Evolutionary conservation across 371 early-diverging fungal species (phyloP).

Genomic region (Mucor irregularis): DNA sequence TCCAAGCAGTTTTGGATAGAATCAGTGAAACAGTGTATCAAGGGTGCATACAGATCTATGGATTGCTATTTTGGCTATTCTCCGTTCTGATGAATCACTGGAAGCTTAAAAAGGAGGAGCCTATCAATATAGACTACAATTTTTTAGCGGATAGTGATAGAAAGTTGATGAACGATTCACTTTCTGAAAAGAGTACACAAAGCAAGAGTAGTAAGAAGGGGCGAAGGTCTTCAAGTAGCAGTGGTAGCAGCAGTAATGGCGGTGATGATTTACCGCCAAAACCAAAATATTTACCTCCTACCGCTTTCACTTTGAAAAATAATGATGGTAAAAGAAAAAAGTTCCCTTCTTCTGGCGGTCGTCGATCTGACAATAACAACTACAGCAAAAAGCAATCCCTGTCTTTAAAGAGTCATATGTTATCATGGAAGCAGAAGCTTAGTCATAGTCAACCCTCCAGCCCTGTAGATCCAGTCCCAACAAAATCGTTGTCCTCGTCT

Average conservation of each 20-base stretch:
- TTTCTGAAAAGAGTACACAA: not conserved
- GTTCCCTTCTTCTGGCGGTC: too few species aligned
- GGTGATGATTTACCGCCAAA: not conserved
- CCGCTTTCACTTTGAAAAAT: not conserved
- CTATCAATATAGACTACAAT: not conserved
- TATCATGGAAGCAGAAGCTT: not conserved
- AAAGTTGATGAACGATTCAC: not conserved
- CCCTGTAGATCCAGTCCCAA: too few species aligned
- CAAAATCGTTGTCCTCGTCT: too few species aligned
- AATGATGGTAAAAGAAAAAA: not conserved
- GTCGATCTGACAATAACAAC: too few species aligned
- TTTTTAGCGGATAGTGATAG: not conserved
- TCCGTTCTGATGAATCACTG: conserved; percentile 9
- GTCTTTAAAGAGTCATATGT: not conserved
- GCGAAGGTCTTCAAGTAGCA: not conserved
- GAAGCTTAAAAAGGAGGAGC: conserved; percentile 1
- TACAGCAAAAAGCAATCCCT: not conserved
- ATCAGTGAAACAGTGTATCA: conserved; percentile 16
- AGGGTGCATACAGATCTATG: conserved; percentile 31
- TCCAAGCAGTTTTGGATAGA: not conserved
- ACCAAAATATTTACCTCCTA: not conserved
- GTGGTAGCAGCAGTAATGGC: not conserved
- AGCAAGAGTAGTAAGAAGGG: not conserved
- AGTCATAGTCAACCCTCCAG: not conserved
- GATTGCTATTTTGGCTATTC: conserved; percentile 32